These are phyloP conservation scores for Talaromyces nanjingensis DNA, from an alignment of 495 filamentous ascomycete species.

Conservation along the genomic window DNA sequence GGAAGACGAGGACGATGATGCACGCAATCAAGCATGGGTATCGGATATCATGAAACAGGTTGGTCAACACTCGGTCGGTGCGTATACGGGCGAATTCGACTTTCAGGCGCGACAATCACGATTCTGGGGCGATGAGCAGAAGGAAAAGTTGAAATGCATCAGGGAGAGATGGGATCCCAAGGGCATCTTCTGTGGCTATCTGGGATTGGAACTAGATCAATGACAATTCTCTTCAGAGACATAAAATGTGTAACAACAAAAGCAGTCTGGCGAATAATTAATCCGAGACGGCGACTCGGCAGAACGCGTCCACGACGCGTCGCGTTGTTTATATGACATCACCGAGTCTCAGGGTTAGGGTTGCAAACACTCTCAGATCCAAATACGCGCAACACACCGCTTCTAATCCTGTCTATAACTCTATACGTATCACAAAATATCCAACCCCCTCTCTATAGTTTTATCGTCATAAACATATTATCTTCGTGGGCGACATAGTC, in stretches of 20 bases:
- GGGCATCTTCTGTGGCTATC: conserved; percentile 34
- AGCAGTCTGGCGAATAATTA: not conserved
- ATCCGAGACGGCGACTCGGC: no score
- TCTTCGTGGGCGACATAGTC: not conserved
- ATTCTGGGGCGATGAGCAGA: conserved; percentile 37
- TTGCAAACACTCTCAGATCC: not conserved
- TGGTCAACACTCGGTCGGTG: conserved; percentile 29
- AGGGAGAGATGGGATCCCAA: conserved; percentile 38
- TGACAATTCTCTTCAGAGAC: not conserved
- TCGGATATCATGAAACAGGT: conserved; percentile 29
- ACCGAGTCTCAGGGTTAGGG: not conserved
- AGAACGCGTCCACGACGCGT: not conserved
- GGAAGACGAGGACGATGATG: conserved; percentile 38
- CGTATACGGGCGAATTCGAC: conserved; percentile 48
- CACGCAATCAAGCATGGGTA: conserved; percentile 33
- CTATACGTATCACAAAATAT: not conserved
- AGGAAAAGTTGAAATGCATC: conserved; percentile 25
- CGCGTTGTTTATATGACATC: not conserved
- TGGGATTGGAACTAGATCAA: conserved; percentile 27
- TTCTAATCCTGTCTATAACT: not conserved
- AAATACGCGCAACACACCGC: not conserved
- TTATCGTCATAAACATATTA: not conserved
- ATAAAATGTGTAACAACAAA: not conserved
- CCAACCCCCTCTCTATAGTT: not conserved
- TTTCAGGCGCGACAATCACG: conserved; percentile 35